Conservation (phyloP, 1,284 basidiomycete genomes). For the Cystobasidiaceae sp. region DNA sequence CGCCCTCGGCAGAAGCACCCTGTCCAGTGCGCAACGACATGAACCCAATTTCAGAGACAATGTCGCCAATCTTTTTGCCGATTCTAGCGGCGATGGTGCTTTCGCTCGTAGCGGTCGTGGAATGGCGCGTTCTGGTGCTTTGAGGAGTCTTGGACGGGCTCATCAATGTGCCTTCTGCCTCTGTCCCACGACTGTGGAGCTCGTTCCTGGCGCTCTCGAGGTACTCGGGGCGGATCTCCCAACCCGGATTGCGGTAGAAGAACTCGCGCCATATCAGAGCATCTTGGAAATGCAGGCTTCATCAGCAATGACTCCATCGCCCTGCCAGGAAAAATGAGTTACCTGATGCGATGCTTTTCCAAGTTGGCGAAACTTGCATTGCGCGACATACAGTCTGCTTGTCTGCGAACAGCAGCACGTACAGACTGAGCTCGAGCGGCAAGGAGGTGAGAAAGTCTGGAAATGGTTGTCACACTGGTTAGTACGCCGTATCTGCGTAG, state of each 20-base stretch:
- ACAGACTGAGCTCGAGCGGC: slow-evolving; percentile 53
- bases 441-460: slow-evolving; percentile 48
- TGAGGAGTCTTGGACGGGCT: not conserved
- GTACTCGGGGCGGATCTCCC: slow-evolving; percentile 54
- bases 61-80: slow-evolving; percentile 33
- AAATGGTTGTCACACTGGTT: not conserved
- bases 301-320: too few relatives aligned
- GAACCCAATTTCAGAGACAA: slow-evolving; percentile 36
- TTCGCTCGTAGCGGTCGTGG: slow-evolving; percentile 12
- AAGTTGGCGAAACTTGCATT: slow-evolving; percentile 59
- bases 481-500: not conserved
- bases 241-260: slow-evolving; percentile 58
- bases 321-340: not conserved
- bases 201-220: slow-evolving; percentile 21
- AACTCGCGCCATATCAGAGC: slow-evolving; percentile 67
- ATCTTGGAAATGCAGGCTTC: slow-evolving; percentile 52
- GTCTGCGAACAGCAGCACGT: slow-evolving; percentile 53
- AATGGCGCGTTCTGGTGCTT: too few relatives aligned
- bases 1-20: not conserved
- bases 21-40: slow-evolving; percentile 15
- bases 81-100: slow-evolving; percentile 22
- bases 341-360: slow-evolving; percentile 54
- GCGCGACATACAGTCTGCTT: slow-evolving; percentile 59
- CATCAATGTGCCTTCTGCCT: not conserved
- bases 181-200: too few relatives aligned